These are phyloP conservation scores for Botrytis medusae DNA, from an alignment of 2,329 filamentous ascomycete genomes.

Conservation along the genomic window DNA sequence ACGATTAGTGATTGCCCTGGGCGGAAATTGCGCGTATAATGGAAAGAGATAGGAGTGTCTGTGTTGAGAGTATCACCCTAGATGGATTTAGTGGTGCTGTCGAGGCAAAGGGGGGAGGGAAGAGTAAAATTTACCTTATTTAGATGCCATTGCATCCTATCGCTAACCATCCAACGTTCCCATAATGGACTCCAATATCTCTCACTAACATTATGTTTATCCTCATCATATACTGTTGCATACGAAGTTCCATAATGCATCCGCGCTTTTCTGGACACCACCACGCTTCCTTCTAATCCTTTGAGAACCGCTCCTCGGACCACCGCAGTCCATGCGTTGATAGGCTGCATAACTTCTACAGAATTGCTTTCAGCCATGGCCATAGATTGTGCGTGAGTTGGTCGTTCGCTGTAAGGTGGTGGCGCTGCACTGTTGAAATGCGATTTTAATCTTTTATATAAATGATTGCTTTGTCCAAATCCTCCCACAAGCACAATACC, in stretches of 20 bases:
- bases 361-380: conserved; percentile 52
- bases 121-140: conserved; percentile 53
- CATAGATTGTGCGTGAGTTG: conserved; percentile 60
- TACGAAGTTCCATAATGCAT: conserved; percentile 77
- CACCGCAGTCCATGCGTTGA: conserved; percentile 80
- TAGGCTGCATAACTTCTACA: conserved; percentile 78
- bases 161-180: conserved; percentile 81
- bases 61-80: conserved; percentile 74
- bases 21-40: conserved; percentile 81
- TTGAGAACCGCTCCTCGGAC: conserved; percentile 74
- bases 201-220: conserved; percentile 70
- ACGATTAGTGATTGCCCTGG: conserved; percentile 74
- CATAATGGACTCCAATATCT: conserved; percentile 78
- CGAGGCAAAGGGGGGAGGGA: too few relatives aligned
- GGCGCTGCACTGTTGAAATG: conserved; percentile 59
- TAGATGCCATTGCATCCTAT: conserved; percentile 85
- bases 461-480: conserved; percentile 76
- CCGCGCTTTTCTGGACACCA: conserved; percentile 69
- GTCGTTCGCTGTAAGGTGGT: conserved; percentile 64
- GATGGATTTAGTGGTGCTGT: background rate
- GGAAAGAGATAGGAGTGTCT: conserved; percentile 73
- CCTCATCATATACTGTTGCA: conserved; percentile 76
- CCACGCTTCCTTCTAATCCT: conserved; percentile 76
- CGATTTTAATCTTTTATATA: conserved; percentile 68
- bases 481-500: conserved; percentile 82